These are phyloP conservation scores for Sporothrix brasiliensis DNA, from an alignment of 2,329 filamentous ascomycete species.

Conservation along the genomic window DNA sequence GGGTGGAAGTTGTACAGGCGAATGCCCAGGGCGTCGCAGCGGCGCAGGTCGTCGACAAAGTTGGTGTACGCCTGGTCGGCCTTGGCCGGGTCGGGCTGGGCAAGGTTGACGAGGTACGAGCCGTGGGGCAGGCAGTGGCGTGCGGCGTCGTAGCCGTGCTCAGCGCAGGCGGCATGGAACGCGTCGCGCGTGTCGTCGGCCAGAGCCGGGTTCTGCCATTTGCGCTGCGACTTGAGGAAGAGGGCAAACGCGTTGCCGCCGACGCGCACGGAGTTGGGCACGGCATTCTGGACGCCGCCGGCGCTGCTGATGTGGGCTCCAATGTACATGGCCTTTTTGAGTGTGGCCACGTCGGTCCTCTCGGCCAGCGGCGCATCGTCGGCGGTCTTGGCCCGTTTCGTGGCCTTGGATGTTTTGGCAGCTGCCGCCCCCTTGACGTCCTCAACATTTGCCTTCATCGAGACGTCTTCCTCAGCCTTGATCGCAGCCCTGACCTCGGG, in stretches of 20 bases:
- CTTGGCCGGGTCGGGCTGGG: constrained; percentile 77
- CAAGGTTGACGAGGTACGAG: constrained; percentile 94
- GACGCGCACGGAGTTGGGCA: constrained; percentile 76
- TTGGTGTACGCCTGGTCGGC: constrained; percentile 81
- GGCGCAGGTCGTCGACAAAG: constrained; percentile 84
- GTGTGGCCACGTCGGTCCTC: constrained; percentile 64
- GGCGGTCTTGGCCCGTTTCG: constrained; percentile 45
- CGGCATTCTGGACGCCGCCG: constrained; percentile 87
- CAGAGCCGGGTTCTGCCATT: constrained; percentile 85
- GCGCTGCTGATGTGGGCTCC: constrained; percentile 91
- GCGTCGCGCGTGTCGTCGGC: constrained; percentile 65
- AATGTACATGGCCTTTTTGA: constrained; percentile 75
- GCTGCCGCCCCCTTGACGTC: background rate
- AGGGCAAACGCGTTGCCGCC: constrained; percentile 92
- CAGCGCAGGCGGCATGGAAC: constrained; percentile 69
- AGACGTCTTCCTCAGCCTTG: constrained; percentile 36
- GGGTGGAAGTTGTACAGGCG: constrained; percentile 98
- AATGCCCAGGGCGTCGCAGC: constrained; percentile 86
- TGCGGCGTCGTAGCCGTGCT: constrained; percentile 70
- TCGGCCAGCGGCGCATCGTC: constrained; percentile 63
- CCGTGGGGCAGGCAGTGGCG: constrained; percentile 86
- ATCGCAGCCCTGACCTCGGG: constrained; percentile 35
- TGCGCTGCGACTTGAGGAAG: constrained; percentile 94
- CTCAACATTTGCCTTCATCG: background rate
- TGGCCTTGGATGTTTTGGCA: constrained; percentile 52